Conservation (phyloP, 805 yeast genomes). For the Wickerhamomyces hampshirensis region DNA sequence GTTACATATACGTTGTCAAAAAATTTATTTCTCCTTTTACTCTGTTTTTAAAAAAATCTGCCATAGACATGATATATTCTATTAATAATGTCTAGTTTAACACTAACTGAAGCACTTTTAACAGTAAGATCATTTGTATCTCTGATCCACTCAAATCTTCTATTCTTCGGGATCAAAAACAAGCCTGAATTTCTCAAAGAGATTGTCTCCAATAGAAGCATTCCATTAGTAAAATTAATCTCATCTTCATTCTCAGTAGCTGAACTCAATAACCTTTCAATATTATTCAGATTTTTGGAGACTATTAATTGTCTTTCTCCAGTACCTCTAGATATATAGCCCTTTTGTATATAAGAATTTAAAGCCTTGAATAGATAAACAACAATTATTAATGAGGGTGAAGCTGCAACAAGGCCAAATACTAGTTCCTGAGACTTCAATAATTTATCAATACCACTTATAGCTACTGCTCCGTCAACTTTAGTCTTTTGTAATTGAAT, state of each 20-base stretch:
- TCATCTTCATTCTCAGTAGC: slow-evolving; percentile 18
- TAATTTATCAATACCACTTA: slow-evolving; percentile 85
- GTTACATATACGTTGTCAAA: no score
- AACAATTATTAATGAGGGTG: slow-evolving; percentile 66
- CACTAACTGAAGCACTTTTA: slow-evolving; percentile 29
- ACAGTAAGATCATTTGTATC: slow-evolving; percentile 60
- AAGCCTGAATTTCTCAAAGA: slow-evolving; percentile 48
- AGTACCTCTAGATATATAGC: slow-evolving; percentile 24
- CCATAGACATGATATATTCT: slow-evolving; percentile 64
- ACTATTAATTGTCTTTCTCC: slow-evolving; percentile 27
- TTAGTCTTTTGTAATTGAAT: slow-evolving; percentile 95
- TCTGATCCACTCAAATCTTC: slow-evolving; percentile 50
- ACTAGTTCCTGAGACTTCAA: slow-evolving; percentile 89
- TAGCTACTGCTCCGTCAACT: slow-evolving; percentile 89
- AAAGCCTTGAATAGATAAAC: slow-evolving; percentile 37
- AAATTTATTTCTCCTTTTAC: no score
- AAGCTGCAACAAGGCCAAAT: slow-evolving; percentile 86
- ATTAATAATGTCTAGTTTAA: slow-evolving; percentile 43
- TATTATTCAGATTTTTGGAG: slow-evolving; percentile 46
- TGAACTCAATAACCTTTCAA: slow-evolving; percentile 48
- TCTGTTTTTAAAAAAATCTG: slow-evolving; percentile 21
- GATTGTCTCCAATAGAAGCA: slow-evolving; percentile 60
- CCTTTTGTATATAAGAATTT: slow-evolving; percentile 30
- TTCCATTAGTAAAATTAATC: slow-evolving; percentile 45
- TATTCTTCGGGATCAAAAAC: slow-evolving; percentile 43